Conservation (phyloP, 192 early-diverging fungal species). For the Geosiphon pyriformis region DNA sequence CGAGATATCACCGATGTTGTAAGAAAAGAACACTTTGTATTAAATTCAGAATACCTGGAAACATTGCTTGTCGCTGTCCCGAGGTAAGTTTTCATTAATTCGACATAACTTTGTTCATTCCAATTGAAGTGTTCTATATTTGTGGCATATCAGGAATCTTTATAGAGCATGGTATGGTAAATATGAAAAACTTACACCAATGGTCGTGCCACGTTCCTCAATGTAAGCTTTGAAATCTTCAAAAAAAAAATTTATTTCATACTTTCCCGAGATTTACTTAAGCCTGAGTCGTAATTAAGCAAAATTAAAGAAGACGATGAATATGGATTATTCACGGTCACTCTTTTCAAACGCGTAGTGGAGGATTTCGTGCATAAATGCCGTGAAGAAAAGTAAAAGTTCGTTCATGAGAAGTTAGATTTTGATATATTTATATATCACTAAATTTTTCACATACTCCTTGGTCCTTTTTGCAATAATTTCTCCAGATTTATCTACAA, state of each 20-base stretch:
- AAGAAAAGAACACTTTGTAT: conserved; percentile 84
- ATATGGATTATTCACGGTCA: conserved; percentile 85
- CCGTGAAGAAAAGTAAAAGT: conserved; percentile 70
- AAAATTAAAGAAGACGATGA: conserved; percentile 95
- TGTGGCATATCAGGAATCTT: conserved; percentile 37
- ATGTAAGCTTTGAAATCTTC: conserved; percentile 43
- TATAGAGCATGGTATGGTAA: conserved; percentile 77
- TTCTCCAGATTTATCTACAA: conserved; percentile 33
- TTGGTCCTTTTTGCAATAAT: too few species aligned
- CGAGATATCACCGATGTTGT: conserved; percentile 81
- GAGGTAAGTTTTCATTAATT: conserved; percentile 45
- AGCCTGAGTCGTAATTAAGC: conserved; percentile 35
- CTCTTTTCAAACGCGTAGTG: conserved; percentile 79
- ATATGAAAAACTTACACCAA: conserved; percentile 89
- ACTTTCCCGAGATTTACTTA: too few species aligned
- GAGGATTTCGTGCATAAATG: conserved; percentile 91
- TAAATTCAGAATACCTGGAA: conserved; percentile 90
- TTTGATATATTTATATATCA: too few species aligned
- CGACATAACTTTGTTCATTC: background rate
- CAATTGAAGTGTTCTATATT: background rate
- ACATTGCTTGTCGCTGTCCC: conserved; percentile 95
- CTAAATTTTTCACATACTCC: too few species aligned
- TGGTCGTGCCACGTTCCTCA: conserved; percentile 95
- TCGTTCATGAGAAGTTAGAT: too few species aligned
- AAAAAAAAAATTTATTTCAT: background rate